Conservation (phyloP, 768 basidiomycete species). For the Mycena venus region DNA sequence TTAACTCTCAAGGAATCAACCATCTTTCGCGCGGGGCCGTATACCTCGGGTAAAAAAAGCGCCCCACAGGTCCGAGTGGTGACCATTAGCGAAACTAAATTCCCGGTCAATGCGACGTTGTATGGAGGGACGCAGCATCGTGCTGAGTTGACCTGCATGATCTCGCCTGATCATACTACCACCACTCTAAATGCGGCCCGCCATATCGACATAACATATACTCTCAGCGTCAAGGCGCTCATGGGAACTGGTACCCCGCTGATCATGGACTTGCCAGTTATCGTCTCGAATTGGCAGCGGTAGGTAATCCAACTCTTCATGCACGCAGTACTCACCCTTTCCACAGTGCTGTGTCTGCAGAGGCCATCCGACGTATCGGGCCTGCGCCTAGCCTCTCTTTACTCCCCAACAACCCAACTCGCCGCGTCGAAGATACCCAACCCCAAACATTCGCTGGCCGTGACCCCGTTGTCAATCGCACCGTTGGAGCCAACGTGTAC, state of each 20-base stretch:
- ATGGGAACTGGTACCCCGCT: slow-evolving; percentile 77
- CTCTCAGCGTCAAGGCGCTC: slow-evolving; percentile 81
- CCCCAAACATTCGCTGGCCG: slow-evolving; percentile 35
- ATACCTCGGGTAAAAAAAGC: slow-evolving; percentile 66
- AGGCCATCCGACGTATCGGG: slow-evolving; percentile 75
- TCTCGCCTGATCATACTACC: slow-evolving; percentile 82
- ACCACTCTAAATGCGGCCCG: slow-evolving; percentile 86
- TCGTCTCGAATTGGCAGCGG: slow-evolving; percentile 91
- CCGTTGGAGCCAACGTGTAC: slow-evolving; percentile 22
- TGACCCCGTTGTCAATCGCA: slow-evolving; percentile 27
- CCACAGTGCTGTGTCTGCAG: slow-evolving; percentile 75
- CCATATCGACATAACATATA: slow-evolving; percentile 89
- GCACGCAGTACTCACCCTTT: not conserved
- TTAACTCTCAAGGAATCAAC: slow-evolving; percentile 84
- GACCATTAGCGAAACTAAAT: slow-evolving; percentile 77
- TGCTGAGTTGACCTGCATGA: slow-evolving; percentile 78
- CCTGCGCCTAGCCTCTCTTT: slow-evolving; percentile 62
- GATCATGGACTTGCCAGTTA: slow-evolving; percentile 81
- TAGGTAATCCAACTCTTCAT: slow-evolving; percentile 47
- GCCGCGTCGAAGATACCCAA: slow-evolving; percentile 23
- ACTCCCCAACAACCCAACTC: slow-evolving; percentile 39
- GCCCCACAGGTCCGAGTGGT: slow-evolving; percentile 68
- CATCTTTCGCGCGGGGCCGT: slow-evolving; percentile 76
- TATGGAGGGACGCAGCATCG: slow-evolving; percentile 80
- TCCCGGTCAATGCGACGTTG: slow-evolving; percentile 79